phyloP scores from a whole-genome alignment of 495 filamentous ascomycete species.

The Penicillium steckii region DNA sequence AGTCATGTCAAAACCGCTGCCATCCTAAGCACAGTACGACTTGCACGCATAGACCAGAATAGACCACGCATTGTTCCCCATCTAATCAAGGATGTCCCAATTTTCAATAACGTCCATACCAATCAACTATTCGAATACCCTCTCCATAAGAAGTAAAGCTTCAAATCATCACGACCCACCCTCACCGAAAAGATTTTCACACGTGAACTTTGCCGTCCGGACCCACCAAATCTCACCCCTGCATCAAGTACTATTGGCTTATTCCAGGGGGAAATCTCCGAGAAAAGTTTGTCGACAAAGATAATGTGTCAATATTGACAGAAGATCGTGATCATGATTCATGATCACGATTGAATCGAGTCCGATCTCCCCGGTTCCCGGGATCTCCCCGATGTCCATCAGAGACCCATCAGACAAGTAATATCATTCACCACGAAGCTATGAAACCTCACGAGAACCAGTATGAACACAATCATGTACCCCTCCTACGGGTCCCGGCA shows the following conservation, averaged over 20 bases:
- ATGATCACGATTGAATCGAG: not conserved
- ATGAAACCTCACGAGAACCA: not conserved
- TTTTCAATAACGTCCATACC: not conserved
- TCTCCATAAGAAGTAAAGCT: not conserved
- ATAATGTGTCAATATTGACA: not conserved
- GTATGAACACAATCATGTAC: too few species aligned
- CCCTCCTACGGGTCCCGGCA: too few species aligned
- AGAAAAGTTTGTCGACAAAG: not conserved
- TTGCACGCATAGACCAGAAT: not conserved
- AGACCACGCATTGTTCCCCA: not conserved
- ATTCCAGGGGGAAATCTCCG: not conserved
- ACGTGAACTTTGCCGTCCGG: not conserved
- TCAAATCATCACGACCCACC: not conserved
- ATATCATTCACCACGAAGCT: not conserved
- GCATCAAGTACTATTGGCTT: not conserved
- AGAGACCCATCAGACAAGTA: not conserved
- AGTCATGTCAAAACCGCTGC: too few species aligned
- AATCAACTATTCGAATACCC: not conserved
- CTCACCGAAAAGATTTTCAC: not conserved
- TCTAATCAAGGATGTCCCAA: not conserved
- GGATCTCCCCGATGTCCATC: not conserved
- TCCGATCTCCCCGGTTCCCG: not conserved
- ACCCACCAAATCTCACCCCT: not conserved
- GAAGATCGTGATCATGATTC: too few species aligned
- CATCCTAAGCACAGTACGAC: not conserved